A percentile compares a stretch with the other conserved stretches of the same genome.
Conservation (phyloP, 108 stramenopile genomes). For the Skeletonema costatum region DNA sequence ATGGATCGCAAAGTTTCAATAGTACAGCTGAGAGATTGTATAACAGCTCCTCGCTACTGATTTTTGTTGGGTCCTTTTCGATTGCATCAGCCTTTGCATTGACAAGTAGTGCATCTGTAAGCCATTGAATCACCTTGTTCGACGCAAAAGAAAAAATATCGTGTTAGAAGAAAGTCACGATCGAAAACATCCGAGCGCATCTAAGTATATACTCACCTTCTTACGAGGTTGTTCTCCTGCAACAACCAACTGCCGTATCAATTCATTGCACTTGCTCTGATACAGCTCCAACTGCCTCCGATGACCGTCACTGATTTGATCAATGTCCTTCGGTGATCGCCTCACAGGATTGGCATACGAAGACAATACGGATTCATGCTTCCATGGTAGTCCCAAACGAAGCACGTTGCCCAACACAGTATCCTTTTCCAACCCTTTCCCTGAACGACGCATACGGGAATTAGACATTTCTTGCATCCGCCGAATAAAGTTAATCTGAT, state of each 20-base stretch:
- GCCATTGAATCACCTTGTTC: slow-evolving; percentile 72
- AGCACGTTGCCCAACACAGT: slow-evolving; percentile 76
- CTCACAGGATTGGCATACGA: slow-evolving; percentile 50
- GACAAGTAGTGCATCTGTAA: slow-evolving; percentile 76
- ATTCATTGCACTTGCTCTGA: slow-evolving; percentile 64
- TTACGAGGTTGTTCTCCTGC: slow-evolving; percentile 64
- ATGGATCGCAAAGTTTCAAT: slow-evolving; percentile 85
- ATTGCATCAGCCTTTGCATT: slow-evolving; percentile 76
- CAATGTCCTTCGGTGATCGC: slow-evolving; percentile 51
- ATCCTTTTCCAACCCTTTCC: slow-evolving; percentile 78
- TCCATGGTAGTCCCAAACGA: slow-evolving; percentile 65
- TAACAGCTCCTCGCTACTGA: slow-evolving; percentile 57
- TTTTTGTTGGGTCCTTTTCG: slow-evolving; percentile 76
- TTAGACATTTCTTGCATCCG: slow-evolving; percentile 59
- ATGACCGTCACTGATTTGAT: slow-evolving; percentile 52
- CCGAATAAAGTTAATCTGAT: slow-evolving; percentile 49
- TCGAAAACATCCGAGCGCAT: background rate
- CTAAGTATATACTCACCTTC: slow-evolving; percentile 18
- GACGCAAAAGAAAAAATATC: background rate
- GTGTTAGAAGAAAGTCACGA: background rate
- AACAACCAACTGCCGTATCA: slow-evolving; percentile 71
- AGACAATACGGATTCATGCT: slow-evolving; percentile 49
- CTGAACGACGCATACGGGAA: slow-evolving; percentile 56
- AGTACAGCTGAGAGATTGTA: slow-evolving; percentile 69
- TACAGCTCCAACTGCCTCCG: slow-evolving; percentile 69